Evolutionary conservation across 202 grass and related monocot species (phyloP).

Genomic region (Tripidium arundinaceum): DNA sequence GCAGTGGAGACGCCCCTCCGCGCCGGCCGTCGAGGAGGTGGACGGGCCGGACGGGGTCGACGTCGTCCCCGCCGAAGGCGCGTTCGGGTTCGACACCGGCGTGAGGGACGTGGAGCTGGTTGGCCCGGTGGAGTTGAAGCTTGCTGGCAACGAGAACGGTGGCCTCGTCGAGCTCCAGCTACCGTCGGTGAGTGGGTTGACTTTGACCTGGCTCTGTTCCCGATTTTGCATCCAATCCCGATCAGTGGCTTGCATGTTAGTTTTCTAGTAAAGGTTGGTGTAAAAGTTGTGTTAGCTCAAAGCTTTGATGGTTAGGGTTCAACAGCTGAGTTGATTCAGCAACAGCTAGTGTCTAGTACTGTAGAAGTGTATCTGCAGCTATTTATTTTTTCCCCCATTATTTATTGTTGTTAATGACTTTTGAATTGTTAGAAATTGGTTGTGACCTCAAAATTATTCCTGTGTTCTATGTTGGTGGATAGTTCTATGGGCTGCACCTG

Average conservation of each 20-base stretch:
- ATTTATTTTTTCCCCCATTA: neutral
- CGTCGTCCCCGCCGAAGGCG: slow-evolving; percentile 45
- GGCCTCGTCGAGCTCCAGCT: slow-evolving; percentile 57
- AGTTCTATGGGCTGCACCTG: neutral
- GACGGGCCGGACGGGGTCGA: slow-evolving; percentile 61
- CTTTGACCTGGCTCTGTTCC: slow-evolving; percentile 19
- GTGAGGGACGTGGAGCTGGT: slow-evolving; percentile 67
- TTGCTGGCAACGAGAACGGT: slow-evolving; percentile 33
- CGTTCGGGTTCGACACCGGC: slow-evolving; percentile 21
- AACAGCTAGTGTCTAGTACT: neutral
- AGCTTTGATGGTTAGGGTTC: neutral
- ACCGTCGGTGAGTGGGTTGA: slow-evolving; percentile 61
- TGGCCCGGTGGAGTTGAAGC: slow-evolving; percentile 68
- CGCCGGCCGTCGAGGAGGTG: slow-evolving; percentile 51
- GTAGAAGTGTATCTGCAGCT: neutral
- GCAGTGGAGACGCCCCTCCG: slow-evolving; percentile 40
- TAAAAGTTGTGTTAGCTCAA: neutral
- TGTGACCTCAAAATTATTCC: neutral
- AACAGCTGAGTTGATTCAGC: neutral
- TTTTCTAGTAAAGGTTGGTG: neutral
- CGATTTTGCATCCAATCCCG: slow-evolving; percentile 18
- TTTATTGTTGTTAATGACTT: neutral
- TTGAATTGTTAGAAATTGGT: neutral
- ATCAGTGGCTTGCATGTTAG: slow-evolving; percentile 11
- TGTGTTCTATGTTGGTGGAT: neutral